Percentiles rank a stretch among this genome's conserved stretches.
Conservation (phyloP, 768 basidiomycete genomes). For the Crepidotus variabilis region DNA sequence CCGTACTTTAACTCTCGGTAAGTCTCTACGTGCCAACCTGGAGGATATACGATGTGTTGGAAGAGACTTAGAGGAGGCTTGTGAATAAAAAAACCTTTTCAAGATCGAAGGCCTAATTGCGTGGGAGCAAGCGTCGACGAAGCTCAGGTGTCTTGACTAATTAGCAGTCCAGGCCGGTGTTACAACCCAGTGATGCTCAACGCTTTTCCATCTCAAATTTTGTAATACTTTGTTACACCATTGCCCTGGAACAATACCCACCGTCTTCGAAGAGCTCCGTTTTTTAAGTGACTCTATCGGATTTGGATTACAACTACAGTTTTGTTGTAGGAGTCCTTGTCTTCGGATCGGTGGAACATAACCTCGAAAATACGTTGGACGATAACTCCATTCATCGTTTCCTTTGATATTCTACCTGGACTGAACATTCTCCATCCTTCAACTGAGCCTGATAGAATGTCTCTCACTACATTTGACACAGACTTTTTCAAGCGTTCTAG, state of each 20-base stretch:
- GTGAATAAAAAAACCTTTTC: background rate
- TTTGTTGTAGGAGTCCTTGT: conserved; percentile 8
- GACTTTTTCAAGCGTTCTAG: background rate
- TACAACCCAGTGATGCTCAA: background rate
- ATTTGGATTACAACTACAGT: conserved; percentile 13
- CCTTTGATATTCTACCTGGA: background rate
- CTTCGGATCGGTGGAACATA: background rate
- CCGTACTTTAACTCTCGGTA: background rate
- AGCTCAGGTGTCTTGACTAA: background rate
- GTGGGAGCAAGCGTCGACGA: background rate
- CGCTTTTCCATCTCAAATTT: background rate
- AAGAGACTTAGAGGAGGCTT: background rate
- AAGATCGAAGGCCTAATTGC: background rate
- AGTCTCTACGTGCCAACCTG: background rate
- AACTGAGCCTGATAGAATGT: background rate
- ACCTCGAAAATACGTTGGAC: background rate
- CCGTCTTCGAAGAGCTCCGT: background rate
- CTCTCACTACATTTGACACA: background rate
- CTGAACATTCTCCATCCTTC: background rate
- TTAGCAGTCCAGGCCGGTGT: background rate
- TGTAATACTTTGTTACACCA: background rate
- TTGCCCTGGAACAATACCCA: background rate
- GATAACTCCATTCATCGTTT: no score
- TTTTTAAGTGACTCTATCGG: background rate
- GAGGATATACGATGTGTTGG: background rate